These are phyloP conservation scores for Thraustotheca clavata DNA, from an alignment of 352 stramenopile species.

Conservation along the genomic window DNA sequence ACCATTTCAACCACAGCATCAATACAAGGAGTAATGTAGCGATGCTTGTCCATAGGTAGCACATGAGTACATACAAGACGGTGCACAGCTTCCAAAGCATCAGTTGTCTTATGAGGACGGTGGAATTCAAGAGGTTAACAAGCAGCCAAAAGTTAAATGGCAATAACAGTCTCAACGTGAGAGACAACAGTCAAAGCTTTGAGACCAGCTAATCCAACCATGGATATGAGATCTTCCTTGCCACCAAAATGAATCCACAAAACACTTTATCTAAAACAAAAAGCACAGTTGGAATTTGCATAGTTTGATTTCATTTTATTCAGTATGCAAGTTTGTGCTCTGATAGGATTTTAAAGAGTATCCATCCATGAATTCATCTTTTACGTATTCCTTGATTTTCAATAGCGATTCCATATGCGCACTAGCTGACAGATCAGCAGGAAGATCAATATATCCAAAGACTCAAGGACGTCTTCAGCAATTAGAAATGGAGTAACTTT, in stretches of 20 bases:
- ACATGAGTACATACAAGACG: conserved; percentile 60
- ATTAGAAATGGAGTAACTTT: too few relatives aligned
- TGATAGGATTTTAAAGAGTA: too few relatives aligned
- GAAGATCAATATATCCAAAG: too few relatives aligned
- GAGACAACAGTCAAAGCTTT: conserved; percentile 81
- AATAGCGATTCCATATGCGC: too few relatives aligned
- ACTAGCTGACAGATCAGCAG: too few relatives aligned
- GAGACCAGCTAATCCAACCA: conserved; percentile 74
- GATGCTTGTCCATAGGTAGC: conserved; percentile 61
- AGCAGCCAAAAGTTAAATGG: conserved; percentile 79
- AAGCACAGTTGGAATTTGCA: too few relatives aligned
- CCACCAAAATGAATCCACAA: conserved; percentile 80
- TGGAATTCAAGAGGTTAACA: conserved; percentile 86
- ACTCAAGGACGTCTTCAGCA: too few relatives aligned
- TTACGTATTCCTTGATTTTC: too few relatives aligned
- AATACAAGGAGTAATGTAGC: conserved; percentile 85
- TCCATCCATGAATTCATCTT: too few relatives aligned
- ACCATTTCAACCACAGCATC: conserved; percentile 73
- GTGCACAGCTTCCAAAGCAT: conserved; percentile 67
- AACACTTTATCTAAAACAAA: too few relatives aligned
- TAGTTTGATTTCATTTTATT: too few relatives aligned
- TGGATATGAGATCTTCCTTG: conserved; percentile 88
- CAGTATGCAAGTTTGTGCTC: too few relatives aligned
- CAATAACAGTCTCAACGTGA: conserved; percentile 81
- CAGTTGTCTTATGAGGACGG: conserved; percentile 70